A percentile compares a stretch with the other conserved stretches of the same genome.
Evolutionary conservation across 768 basidiomycete species (phyloP).

Genomic region (Pholiota conissans): DNA sequence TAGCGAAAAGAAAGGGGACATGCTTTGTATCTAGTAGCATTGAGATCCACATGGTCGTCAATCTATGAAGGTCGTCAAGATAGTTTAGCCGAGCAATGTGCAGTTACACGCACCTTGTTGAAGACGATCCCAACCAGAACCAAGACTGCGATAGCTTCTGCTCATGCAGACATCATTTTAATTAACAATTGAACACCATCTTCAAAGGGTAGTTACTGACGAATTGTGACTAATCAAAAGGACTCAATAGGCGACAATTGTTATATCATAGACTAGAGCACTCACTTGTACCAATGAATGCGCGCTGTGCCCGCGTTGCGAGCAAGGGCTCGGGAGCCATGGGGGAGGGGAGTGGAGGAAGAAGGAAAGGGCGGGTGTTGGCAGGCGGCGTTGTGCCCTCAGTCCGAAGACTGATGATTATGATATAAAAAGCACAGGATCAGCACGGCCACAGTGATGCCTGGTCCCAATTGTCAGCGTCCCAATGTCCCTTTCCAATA

Average conservation of each 20-base stretch:
- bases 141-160: constrained; percentile 77
- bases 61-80: constrained; percentile 39
- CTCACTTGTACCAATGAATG: constrained; percentile 73
- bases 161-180: constrained; percentile 1
- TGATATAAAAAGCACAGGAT: not conserved
- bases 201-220: constrained; percentile 41
- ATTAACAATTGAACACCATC: not conserved
- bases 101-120: constrained; percentile 45
- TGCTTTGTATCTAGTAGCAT: constrained; percentile 54
- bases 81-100: not conserved
- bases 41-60: constrained; percentile 45
- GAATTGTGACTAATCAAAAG: constrained; percentile 46
- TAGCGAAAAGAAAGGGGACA: too few species aligned
- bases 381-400: not conserved
- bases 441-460: not conserved
- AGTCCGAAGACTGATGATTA: not conserved
- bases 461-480: too few species aligned
- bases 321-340: constrained; percentile 54
- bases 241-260: constrained; percentile 6
- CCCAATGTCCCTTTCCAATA: too few species aligned
- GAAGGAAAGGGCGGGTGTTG: not conserved
- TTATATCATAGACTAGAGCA: constrained; percentile 1
- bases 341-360: not conserved
- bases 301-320: constrained; percentile 69
- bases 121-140: constrained; percentile 76